Conservation (phyloP, 140 eudicot genomes). For the Bidens hawaiensis region DNA sequence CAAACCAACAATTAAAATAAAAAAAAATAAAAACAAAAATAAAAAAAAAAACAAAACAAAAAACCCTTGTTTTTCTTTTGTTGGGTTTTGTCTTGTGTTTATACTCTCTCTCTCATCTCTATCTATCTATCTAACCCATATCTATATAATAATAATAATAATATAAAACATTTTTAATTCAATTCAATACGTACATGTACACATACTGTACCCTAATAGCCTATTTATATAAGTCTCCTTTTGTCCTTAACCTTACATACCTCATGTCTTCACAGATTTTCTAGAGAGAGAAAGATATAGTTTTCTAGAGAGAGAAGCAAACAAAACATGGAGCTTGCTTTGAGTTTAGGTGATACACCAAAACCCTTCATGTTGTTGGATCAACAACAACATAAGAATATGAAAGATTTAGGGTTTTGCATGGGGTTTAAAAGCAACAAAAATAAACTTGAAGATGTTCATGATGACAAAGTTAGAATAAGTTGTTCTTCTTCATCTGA, state of each 20-base stretch:
- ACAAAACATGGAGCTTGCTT: conserved; percentile 74
- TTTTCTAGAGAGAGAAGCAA: conserved; percentile 16
- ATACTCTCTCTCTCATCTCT: conserved; percentile 22
- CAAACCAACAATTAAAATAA: too few relatives aligned
- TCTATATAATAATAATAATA: too few relatives aligned
- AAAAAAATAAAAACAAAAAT: conserved; percentile 10
- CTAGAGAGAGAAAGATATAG: conserved; percentile 17
- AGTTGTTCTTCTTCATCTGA: conserved; percentile 36
- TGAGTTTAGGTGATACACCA: conserved; percentile 79
- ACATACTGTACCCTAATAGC: conserved; percentile 26
- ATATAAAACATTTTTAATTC: too few relatives aligned
- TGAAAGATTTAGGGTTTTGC: conserved; percentile 72
- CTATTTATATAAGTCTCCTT: conserved; percentile 32
- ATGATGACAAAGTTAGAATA: conserved; percentile 14
- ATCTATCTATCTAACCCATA: conserved; percentile 2
- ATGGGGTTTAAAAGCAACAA: conserved; percentile 38
- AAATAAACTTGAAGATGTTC: neutral
- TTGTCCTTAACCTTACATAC: conserved; percentile 28
- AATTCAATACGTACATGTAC: conserved; percentile 24
- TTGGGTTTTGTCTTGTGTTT: conserved; percentile 33
- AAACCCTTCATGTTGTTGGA: conserved; percentile 55
- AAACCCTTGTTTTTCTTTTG: conserved; percentile 19
- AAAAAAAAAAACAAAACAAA: conserved; percentile 26
- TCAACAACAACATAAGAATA: conserved; percentile 28
- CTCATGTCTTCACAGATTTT: conserved; percentile 31